Base-by-base conservation (phyloP, 2,329 filamentous ascomycete genomes). In the Fonsecaea multimorphosa region DNA sequence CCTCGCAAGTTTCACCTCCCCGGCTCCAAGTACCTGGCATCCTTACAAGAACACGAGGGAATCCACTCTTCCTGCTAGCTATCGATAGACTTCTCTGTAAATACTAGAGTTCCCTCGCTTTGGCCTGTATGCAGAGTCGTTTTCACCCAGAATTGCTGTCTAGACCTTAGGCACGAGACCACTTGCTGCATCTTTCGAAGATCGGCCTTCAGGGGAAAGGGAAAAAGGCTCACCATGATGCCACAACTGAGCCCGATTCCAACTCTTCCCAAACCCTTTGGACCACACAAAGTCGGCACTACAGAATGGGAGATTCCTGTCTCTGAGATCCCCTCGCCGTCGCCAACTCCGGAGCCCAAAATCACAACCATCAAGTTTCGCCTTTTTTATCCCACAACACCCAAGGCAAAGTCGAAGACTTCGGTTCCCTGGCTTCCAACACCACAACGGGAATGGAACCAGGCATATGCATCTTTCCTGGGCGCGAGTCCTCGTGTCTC, bases 251-350 rank as follows among this genome's bases (percentile, higher is more conserved):
- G 68, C 73, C 90, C 90, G 0, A 81, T 92, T 3, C 91, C 91
- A 0, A 77, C 83, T 1, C 93, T 96, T 64, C 89, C 91, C 3
- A 81, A 87, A 3, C 94, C 93, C 74, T 88, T 89, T 0, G 92
- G 91, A 0, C 89, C 90, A 0, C 89, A 92, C 81, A 87, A 87
- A 72, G 91, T 95, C 65, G 92, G 91, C 69, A 91, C 89, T 1
- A 82, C 92, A 70, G 92, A 96, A 73, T 83, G 94, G 70, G 92
- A 96, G 79, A 86, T 96, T 16, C 90, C 92, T 51, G 82, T 90
- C 9, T 74, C 78, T 14, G 80, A 85, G 40, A 76, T 86, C 16
- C 73, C 78, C 34, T 76, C 76, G 1, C 75, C 78, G 1, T 81
- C 84, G 31, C 86, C 88, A 0, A 81, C 84, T 24, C 79, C 83